These are phyloP conservation scores for Tuber microsphaerosporum DNA, from an alignment of 495 filamentous ascomycete genomes.

Conservation along the genomic window DNA sequence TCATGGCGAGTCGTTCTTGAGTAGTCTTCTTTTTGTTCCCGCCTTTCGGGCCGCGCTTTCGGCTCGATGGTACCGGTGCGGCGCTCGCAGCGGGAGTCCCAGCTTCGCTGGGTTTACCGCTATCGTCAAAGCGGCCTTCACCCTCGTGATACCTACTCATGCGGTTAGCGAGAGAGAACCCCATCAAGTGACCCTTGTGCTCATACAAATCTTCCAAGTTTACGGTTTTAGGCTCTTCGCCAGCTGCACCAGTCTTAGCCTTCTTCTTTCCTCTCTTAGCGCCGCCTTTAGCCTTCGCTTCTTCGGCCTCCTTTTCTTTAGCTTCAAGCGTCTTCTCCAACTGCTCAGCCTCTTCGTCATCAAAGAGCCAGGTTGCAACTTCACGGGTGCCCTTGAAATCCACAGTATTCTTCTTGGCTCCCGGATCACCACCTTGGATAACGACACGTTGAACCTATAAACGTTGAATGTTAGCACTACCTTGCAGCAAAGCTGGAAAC, in stretches of 20 bases:
- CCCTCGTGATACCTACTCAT: slow-evolving; percentile 37
- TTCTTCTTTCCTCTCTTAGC: slow-evolving; percentile 60
- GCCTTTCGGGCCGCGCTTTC: slow-evolving; percentile 38
- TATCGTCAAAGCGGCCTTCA: slow-evolving; percentile 40
- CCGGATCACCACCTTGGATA: slow-evolving; percentile 78
- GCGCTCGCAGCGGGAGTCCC: slow-evolving; percentile 34
- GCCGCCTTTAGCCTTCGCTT: slow-evolving; percentile 41
- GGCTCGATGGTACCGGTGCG: slow-evolving; percentile 26
- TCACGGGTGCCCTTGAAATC: slow-evolving; percentile 48
- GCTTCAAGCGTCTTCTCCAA: slow-evolving; percentile 45
- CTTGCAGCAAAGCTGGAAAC: background rate
- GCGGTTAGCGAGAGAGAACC: background rate
- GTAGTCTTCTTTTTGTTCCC: slow-evolving; percentile 43
- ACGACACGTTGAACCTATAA: slow-evolving; percentile 81
- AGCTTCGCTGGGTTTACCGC: slow-evolving; percentile 39
- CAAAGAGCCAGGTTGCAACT: slow-evolving; percentile 41
- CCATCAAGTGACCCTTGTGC: background rate
- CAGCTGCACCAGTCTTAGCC: slow-evolving; percentile 44
- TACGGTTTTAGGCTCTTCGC: slow-evolving; percentile 36
- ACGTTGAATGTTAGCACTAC: slow-evolving; percentile 9
- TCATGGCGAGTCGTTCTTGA: slow-evolving; percentile 41
- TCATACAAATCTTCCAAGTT: slow-evolving; percentile 40
- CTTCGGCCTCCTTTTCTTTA: slow-evolving; percentile 40
- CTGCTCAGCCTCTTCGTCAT: slow-evolving; percentile 40
- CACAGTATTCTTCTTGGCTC: slow-evolving; percentile 51